Base-by-base conservation (phyloP, 306 rosid genomes). In the Astragalus glycyphyllos region DNA sequence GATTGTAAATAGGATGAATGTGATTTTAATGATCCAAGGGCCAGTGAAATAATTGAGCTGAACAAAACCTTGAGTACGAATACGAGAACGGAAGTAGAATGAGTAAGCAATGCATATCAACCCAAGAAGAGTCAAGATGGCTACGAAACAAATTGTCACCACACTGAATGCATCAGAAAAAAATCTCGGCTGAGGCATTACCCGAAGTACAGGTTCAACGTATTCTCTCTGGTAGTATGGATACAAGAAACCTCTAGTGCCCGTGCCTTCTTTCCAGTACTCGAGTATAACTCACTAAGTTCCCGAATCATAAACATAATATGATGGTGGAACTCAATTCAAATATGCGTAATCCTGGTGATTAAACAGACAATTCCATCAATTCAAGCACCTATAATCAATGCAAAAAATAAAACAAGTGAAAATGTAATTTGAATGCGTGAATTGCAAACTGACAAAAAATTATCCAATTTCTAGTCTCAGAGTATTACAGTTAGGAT, bases 221-320 rank as follows among this genome's bases (percentile, higher is more conserved):
- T 97, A 94, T 94, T 91, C 98, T 94, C 92, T 87, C 97, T 81
- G 88, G 89, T 96, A 94, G 97, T 94, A 90, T 94, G 97, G 96
- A 94, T 87, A 80, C 96, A 58, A 74, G 81, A 78, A 86, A 78
- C 90, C 92, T 82, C 85, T 31, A 58, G 83, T 63, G 81, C 83
- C 71, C 14, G 64, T 7, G 80, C 80, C 81, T 83, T 67, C 83
- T 79, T 79, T 61, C 80, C 84, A 82, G 79, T 72, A 73, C 78
- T 71, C 73, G 37, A 14, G 60, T 79, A 68, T 74, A 55, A 59
- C 23, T 56, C 37, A 72, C 58, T 16, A 63, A 73, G 69, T 6
- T 73, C 49, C 58, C 68, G 71, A 15, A 71, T 65, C 64, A 65
- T 65, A 59, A 81, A 77, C 51, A 49, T 74, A 81, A 69, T 58